Conservation (phyloP, 2,329 filamentous ascomycete species). For the Fusarium annulatum region DNA sequence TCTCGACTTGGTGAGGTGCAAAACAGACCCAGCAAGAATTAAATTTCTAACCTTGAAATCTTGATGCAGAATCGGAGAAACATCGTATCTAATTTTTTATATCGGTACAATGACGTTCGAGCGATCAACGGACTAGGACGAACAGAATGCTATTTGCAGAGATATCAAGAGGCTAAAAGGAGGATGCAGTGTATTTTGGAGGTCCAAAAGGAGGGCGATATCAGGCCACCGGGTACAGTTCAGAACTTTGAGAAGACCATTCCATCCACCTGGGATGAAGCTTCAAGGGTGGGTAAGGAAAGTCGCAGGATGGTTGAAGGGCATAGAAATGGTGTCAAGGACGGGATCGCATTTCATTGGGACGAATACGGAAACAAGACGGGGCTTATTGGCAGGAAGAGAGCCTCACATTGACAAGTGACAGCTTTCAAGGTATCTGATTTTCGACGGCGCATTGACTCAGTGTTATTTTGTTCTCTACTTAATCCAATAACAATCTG, state of each 20-base stretch:
- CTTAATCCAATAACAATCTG: slow-evolving; percentile 27
- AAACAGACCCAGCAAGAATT: slow-evolving; percentile 39
- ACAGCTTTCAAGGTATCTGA: slow-evolving; percentile 36
- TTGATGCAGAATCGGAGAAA: slow-evolving; percentile 57
- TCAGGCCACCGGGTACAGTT: neutral
- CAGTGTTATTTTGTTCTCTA: slow-evolving; percentile 38
- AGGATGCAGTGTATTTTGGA: slow-evolving; percentile 32
- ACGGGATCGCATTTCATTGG: slow-evolving; percentile 46
- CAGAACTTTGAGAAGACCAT: slow-evolving; percentile 10
- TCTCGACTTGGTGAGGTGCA: slow-evolving; percentile 84
- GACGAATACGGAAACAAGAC: slow-evolving; percentile 41
- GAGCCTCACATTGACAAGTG: slow-evolving; percentile 30
- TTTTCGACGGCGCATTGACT: slow-evolving; percentile 44
- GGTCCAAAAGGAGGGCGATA: slow-evolving; percentile 1
- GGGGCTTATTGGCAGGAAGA: slow-evolving; percentile 38
- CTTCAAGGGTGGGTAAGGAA: slow-evolving; percentile 16
- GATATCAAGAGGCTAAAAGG: slow-evolving; percentile 34
- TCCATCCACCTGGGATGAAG: neutral
- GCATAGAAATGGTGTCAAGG: slow-evolving; percentile 48
- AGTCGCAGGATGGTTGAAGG: slow-evolving; percentile 35
- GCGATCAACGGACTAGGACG: slow-evolving; percentile 13
- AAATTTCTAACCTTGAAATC: slow-evolving; percentile 44
- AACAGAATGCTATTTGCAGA: slow-evolving; percentile 14
- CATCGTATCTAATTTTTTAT: slow-evolving; percentile 52
- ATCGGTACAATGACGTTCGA: slow-evolving; percentile 27